Evolutionary conservation across 306 rosid genomes (phyloP).

Genomic region (Malus asiatica): DNA sequence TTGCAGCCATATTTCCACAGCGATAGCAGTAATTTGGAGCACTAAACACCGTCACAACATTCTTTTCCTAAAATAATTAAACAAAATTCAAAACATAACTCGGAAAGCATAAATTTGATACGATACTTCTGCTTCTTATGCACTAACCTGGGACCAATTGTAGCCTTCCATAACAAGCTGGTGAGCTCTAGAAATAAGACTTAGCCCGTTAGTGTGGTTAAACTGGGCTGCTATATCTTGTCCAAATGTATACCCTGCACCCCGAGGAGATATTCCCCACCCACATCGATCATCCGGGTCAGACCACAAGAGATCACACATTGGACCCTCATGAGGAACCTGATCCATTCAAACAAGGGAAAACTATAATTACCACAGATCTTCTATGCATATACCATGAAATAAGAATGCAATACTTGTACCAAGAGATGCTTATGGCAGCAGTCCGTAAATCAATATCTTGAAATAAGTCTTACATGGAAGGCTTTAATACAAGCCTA

Average conservation of each 20-base stretch:
- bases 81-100: slow-evolving; percentile 2
- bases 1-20: slow-evolving; percentile 55
- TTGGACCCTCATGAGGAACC: slow-evolving; percentile 59
- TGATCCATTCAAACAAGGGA: slow-evolving; percentile 1
- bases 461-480: neutral
- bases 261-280: slow-evolving; percentile 55
- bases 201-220: slow-evolving; percentile 47
- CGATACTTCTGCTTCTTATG: neutral
- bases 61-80: slow-evolving; percentile 32
- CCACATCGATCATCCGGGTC: slow-evolving; percentile 51
- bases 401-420: neutral
- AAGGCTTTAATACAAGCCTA: neutral
- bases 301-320: slow-evolving; percentile 53
- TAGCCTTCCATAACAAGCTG: slow-evolving; percentile 61
- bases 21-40: slow-evolving; percentile 54
- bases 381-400: neutral
- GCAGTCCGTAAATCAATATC: neutral
- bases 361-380: neutral
- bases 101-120: neutral
- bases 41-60: slow-evolving; percentile 47
- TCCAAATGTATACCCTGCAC: slow-evolving; percentile 49
- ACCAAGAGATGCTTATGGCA: neutral
- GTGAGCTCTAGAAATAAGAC: slow-evolving; percentile 53
- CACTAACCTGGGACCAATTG: slow-evolving; percentile 52
- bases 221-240: slow-evolving; percentile 48